Conservation (phyloP, 202 grass and related monocot genomes). For the Zoysia matrella region DNA sequence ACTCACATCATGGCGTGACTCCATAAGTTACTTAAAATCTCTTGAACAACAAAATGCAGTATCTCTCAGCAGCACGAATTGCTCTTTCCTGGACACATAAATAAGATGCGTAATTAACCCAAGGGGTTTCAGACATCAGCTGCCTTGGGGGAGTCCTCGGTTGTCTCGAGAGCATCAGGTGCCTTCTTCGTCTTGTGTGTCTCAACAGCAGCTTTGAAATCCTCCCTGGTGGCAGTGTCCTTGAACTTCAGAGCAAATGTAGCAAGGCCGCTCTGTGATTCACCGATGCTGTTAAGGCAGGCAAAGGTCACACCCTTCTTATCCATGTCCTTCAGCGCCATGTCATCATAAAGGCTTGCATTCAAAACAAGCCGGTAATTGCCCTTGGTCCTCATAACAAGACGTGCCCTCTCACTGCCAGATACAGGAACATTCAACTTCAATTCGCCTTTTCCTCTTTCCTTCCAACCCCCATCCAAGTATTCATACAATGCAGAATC, state of each 20-base stretch:
- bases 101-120: neutral
- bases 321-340: too few species aligned
- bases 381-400: too few species aligned
- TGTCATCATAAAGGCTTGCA: too few species aligned
- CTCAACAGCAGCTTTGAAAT: conserved; percentile 63
- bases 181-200: conserved; percentile 62
- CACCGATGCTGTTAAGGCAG: conserved; percentile 76
- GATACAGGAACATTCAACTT: too few species aligned
- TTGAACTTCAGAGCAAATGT: conserved; percentile 95
- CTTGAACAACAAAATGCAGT: neutral
- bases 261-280: conserved; percentile 52
- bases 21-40: neutral
- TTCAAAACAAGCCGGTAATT: too few species aligned
- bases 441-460: too few species aligned
- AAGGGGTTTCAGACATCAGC: neutral
- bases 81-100: conserved; percentile 11
- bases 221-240: conserved; percentile 66
- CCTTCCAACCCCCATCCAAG: too few species aligned
- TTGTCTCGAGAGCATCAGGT: conserved; percentile 33
- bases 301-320: conserved; percentile 86
- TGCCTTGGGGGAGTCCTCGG: conserved; percentile 35
- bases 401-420: too few species aligned
- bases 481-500: too few species aligned
- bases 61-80: neutral
- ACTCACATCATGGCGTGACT: conserved; percentile 28